phyloP scores from a whole-genome alignment of 306 rosid genomes.

The Coriaria nepalensis region DNA sequence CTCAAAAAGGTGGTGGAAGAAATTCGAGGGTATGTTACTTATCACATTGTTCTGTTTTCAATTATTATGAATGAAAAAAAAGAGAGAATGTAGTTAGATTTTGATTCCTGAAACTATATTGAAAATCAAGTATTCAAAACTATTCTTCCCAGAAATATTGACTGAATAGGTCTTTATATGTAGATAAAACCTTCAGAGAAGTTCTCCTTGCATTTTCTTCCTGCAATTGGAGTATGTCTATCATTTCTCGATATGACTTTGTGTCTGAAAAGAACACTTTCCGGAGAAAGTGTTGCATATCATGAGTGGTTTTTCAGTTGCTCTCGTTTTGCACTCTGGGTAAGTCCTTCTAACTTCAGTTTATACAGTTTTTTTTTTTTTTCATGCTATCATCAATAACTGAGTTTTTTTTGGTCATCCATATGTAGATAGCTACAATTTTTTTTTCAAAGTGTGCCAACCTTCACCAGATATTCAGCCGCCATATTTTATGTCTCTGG shows the following conservation, averaged over 20 bases:
- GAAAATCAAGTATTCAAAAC: too few relatives aligned
- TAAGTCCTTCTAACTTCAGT: conserved; percentile 24
- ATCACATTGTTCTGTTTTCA: conserved; percentile 10
- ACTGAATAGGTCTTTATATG: conserved; percentile 2
- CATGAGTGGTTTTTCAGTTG: conserved; percentile 57
- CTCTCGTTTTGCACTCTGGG: conserved; percentile 76
- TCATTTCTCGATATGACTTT: conserved; percentile 45
- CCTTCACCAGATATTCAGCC: conserved; percentile 27
- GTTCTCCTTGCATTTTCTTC: conserved; percentile 34
- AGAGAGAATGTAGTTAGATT: background rate
- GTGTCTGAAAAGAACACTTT: conserved; percentile 33
- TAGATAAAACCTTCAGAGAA: conserved; percentile 40
- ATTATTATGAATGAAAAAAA: too few relatives aligned
- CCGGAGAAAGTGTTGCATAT: conserved; percentile 26
- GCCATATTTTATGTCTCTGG: conserved; percentile 49
- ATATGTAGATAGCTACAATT: conserved; percentile 42
- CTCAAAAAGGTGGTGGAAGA: conserved; percentile 18
- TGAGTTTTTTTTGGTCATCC: conserved; percentile 4
- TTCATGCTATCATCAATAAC: background rate
- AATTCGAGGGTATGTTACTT: conserved; percentile 31
- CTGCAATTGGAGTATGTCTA: conserved; percentile 52
- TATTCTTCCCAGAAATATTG: too few relatives aligned
- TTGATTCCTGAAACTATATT: background rate
- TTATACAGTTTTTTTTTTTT: conserved; percentile 2
- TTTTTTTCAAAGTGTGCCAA: conserved; percentile 39